Evolutionary conservation across 495 filamentous ascomycete genomes (phyloP).

Genomic region (Podospora pseudoanserina): DNA sequence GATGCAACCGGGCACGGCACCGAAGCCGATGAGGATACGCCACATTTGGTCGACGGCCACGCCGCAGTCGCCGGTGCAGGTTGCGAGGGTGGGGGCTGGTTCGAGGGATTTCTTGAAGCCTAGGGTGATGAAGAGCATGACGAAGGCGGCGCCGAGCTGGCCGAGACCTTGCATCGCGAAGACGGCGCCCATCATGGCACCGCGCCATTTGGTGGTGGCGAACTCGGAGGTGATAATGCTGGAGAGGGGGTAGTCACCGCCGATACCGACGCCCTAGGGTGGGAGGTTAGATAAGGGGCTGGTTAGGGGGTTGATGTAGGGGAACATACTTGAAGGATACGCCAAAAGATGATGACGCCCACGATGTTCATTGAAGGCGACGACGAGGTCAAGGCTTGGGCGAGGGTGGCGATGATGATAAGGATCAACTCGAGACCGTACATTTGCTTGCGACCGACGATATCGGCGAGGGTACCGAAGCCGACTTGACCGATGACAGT

Average conservation of each 20-base stretch:
- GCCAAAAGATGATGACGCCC: conserved; percentile 84
- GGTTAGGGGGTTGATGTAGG: background rate
- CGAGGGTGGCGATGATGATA: conserved; percentile 81
- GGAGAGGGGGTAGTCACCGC: conserved; percentile 82
- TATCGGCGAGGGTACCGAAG: conserved; percentile 78
- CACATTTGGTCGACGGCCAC: conserved; percentile 83
- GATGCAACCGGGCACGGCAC: conserved; percentile 70
- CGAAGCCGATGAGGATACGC: conserved; percentile 73
- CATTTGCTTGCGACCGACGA: conserved; percentile 75
- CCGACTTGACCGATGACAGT: conserved; percentile 81
- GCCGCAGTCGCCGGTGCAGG: conserved; percentile 62
- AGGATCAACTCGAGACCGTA: conserved; percentile 86
- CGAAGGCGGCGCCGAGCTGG: conserved; percentile 65
- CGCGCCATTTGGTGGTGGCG: conserved; percentile 71
- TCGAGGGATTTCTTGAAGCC: conserved; percentile 69
- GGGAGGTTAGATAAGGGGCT: background rate
- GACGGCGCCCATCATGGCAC: conserved; percentile 79
- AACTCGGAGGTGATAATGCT: conserved; percentile 83
- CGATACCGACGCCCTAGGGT: conserved; percentile 66
- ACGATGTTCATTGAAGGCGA: conserved; percentile 68
- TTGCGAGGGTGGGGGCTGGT: conserved; percentile 41
- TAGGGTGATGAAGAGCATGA: conserved; percentile 65
- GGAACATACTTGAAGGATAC: conserved; percentile 66
- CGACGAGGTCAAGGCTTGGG: conserved; percentile 64
- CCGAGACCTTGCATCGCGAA: conserved; percentile 84